Conservation (phyloP, 441 rosid species). For the Bocquillonia castaneifolia region DNA sequence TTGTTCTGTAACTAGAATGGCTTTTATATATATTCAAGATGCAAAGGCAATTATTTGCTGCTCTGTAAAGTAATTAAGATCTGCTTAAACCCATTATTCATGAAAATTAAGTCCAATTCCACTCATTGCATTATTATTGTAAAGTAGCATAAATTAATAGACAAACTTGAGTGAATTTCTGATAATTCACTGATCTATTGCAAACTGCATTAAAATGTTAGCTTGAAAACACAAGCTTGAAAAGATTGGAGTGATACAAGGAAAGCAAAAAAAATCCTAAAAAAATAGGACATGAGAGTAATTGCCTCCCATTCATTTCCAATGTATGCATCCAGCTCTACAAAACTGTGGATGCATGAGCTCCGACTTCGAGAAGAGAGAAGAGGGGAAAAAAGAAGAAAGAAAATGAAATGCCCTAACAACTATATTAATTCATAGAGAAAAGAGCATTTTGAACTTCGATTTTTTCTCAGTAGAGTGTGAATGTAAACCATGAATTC, state of each 20-base stretch:
- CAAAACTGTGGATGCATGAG: not conserved
- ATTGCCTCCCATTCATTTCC: not conserved
- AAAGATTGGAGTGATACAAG: not conserved
- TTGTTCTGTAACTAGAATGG: not conserved
- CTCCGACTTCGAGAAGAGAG: not conserved
- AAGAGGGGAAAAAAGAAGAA: not conserved
- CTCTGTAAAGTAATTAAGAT: too few relatives aligned
- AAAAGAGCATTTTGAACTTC: not conserved
- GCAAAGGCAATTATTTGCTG: not conserved
- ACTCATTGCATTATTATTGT: too few relatives aligned
- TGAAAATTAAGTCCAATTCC: too few relatives aligned
- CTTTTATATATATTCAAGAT: not conserved
- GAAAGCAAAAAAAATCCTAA: too few relatives aligned
- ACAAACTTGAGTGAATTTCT: too few relatives aligned
- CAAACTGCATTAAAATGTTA: not conserved
- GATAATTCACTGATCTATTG: too few relatives aligned
- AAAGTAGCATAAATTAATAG: too few relatives aligned
- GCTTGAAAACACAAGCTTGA: not conserved
- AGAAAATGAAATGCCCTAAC: not conserved
- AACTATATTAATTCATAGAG: not conserved
- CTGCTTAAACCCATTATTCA: too few relatives aligned
- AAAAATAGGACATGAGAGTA: too few relatives aligned
- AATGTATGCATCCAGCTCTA: not conserved
- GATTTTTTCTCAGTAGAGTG: constrained; percentile 29
- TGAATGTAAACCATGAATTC: constrained; percentile 36